Percentiles rank a stretch among this genome's conserved stretches.
These are phyloP conservation scores for Wallacemonas sp. DNA, from an alignment of 208 protist species.

Conservation along the genomic window DNA sequence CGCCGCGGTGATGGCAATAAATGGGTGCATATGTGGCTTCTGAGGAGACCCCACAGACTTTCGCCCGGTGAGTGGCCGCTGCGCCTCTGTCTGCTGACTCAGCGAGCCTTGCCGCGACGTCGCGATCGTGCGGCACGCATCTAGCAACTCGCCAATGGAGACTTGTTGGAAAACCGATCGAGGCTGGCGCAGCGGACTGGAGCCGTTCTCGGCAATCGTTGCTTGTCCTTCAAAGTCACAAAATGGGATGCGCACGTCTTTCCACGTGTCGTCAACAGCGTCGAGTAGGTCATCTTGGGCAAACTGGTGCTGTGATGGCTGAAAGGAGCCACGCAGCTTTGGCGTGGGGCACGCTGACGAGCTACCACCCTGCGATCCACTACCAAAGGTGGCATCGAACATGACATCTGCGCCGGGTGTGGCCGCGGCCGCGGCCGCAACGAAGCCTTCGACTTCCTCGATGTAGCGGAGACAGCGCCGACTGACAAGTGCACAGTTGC, in stretches of 20 bases:
- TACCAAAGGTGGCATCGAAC: slow-evolving; percentile 5
- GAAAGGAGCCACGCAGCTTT: neutral
- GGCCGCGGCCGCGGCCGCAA: slow-evolving; percentile 1
- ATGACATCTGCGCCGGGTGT: neutral
- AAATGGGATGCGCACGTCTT: neutral
- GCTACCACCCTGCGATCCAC: slow-evolving; percentile 4
- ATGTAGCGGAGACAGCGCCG: slow-evolving; percentile 29
- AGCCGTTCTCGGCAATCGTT: neutral
- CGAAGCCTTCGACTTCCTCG: slow-evolving; percentile 24
- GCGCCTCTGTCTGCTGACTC: neutral
- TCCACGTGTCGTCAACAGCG: neutral
- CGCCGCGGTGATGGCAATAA: slow-evolving; percentile 4
- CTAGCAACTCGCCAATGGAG: slow-evolving; percentile 5
- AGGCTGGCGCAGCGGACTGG: neutral
- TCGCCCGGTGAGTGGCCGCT: neutral
- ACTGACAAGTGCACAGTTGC: slow-evolving; percentile 74
- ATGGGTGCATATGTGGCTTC: neutral
- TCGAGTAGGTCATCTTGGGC: neutral
- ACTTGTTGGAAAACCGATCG: neutral
- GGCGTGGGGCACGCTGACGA: slow-evolving; percentile 9
- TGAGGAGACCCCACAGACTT: neutral
- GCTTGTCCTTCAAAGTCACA: neutral
- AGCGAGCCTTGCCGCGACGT: neutral
- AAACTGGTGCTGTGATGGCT: neutral
- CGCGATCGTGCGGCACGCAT: slow-evolving; percentile 6